These are phyloP conservation scores for Lablab purpureus DNA, from an alignment of 306 rosid genomes.

Conservation along the genomic window DNA sequence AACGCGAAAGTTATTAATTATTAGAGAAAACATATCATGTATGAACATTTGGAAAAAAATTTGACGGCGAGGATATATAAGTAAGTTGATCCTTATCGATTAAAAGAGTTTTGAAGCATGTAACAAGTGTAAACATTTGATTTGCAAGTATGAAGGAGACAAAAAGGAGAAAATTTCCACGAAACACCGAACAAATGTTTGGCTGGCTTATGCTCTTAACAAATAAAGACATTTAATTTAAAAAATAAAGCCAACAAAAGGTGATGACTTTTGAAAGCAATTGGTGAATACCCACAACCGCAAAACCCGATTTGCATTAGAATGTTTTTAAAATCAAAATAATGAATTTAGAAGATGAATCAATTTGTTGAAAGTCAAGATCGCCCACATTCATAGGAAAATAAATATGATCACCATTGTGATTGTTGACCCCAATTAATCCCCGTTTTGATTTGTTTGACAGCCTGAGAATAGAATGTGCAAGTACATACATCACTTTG, in stretches of 20 bases:
- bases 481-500: neutral
- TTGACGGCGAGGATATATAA: neutral
- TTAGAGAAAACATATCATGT: neutral
- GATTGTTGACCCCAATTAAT: constrained; percentile 10
- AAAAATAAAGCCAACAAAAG: neutral
- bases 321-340: neutral
- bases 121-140: neutral
- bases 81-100: neutral
- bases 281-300: constrained; percentile 39
- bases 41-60: neutral
- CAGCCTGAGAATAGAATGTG: constrained; percentile 3
- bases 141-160: constrained; percentile 8
- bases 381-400: constrained; percentile 30
- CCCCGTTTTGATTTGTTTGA: constrained; percentile 2
- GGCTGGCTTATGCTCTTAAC: neutral
- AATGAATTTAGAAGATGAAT: neutral
- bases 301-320: neutral
- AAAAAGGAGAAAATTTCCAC: neutral
- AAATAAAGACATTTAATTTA: neutral
- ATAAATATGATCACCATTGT: neutral
- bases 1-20: neutral
- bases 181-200: neutral
- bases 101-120: neutral
- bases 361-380: constrained; percentile 34
- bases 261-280: neutral